phyloP scores from a whole-genome alignment of 1,284 basidiomycete species.

The Ustilago trichophora region DNA sequence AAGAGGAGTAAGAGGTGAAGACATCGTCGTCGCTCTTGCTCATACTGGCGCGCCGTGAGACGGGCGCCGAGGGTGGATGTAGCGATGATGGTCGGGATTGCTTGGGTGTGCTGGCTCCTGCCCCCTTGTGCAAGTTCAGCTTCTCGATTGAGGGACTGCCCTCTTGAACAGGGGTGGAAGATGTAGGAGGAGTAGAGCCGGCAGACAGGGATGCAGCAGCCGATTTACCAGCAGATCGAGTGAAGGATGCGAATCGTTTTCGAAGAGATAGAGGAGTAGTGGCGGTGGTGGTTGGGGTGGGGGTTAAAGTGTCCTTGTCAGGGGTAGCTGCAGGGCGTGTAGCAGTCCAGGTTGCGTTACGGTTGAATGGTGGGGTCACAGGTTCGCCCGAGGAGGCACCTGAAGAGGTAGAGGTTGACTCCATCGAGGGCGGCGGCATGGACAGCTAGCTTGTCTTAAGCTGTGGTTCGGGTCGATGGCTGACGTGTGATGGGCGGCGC shows the following conservation, averaged over 20 bases:
- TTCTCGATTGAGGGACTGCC: conserved; percentile 9
- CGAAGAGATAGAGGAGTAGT: conserved; percentile 16
- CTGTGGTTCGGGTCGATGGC: too few species aligned
- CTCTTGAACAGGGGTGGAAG: conserved; percentile 10
- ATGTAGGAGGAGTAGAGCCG: conserved; percentile 10
- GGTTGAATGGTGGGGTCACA: conserved; percentile 31
- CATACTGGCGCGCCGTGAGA: conserved; percentile 5
- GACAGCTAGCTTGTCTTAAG: too few species aligned
- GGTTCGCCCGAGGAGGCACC: conserved; percentile 20
- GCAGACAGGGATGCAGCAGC: conserved; percentile 6
- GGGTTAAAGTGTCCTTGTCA: conserved; percentile 5
- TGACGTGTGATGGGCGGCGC: too few species aligned
- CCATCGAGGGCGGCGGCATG: conserved; percentile 31
- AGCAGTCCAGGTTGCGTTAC: conserved; percentile 28
- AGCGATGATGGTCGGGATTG: too few species aligned
- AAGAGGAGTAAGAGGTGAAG: not conserved
- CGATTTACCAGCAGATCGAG: conserved; percentile 30
- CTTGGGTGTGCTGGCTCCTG: conserved; percentile 1
- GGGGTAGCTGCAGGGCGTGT: conserved; percentile 7
- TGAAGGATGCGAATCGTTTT: conserved; percentile 32
- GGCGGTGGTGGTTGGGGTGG: conserved; percentile 1
- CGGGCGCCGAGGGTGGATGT: conserved; percentile 10
- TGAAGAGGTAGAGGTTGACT: conserved; percentile 17
- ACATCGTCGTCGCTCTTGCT: conserved; percentile 8
- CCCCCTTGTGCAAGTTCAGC: conserved; percentile 16